Evolutionary conservation across 805 yeast species (phyloP).

Genomic region (Monosporozyma aerobia): DNA sequence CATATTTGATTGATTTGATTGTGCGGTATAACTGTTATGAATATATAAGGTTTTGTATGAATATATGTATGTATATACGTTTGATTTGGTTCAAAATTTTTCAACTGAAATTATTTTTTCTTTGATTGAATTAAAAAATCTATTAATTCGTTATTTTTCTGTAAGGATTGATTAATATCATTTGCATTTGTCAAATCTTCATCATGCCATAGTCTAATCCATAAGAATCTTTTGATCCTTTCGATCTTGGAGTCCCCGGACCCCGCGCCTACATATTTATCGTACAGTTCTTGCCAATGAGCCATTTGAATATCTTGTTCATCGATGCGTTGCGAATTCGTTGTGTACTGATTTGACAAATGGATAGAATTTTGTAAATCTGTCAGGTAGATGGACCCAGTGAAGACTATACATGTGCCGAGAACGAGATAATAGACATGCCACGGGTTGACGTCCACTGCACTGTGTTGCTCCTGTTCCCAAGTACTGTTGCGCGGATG

Average conservation of each 20-base stretch:
- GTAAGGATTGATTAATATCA: background rate
- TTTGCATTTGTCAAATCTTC: background rate
- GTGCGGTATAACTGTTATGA: background rate
- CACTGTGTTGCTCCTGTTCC: background rate
- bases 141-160: background rate
- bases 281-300: background rate
- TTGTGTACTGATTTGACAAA: background rate
- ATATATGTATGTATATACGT: too few species aligned
- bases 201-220: background rate
- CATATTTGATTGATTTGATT: constrained; percentile 35
- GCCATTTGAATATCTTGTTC: background rate
- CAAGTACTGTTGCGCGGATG: background rate
- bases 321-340: background rate
- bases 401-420: background rate
- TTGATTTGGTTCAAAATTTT: too few species aligned
- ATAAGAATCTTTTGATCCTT: background rate
- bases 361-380: background rate
- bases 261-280: background rate
- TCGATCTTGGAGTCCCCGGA: background rate
- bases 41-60: background rate
- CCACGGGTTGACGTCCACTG: background rate
- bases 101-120: background rate
- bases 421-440: background rate
- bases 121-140: background rate
- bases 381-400: background rate